Evolutionary conservation across 73 alveolate genomes (phyloP).

Genomic region (Paramecium sexaurelia): DNA sequence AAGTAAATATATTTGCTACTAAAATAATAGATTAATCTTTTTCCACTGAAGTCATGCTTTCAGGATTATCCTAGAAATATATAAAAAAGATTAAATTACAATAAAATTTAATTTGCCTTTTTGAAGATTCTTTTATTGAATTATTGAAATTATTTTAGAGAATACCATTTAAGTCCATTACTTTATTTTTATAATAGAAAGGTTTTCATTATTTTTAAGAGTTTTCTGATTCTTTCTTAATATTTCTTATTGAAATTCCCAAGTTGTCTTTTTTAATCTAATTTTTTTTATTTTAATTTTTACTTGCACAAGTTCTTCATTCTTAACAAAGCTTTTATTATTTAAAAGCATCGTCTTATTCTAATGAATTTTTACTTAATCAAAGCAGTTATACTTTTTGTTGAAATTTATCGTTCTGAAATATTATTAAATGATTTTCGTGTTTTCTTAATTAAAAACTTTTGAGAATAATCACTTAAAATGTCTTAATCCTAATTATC

Average conservation of each 20-base stretch:
- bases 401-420: not conserved
- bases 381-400: not conserved
- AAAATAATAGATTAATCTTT: not conserved
- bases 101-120: not conserved
- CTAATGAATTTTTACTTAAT: not conserved
- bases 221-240: not conserved
- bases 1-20: not conserved
- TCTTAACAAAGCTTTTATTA: not conserved
- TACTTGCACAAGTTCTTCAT: not conserved
- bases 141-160: not conserved
- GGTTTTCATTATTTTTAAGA: not conserved
- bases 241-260: not conserved
- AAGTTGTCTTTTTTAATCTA: not conserved
- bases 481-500: not conserved
- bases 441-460: not conserved
- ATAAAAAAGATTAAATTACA: not conserved
- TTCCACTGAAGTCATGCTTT: not conserved
- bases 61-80: not conserved
- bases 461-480: not conserved
- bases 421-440: not conserved
- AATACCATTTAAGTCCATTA: constrained; percentile 27
- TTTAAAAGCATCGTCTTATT: not conserved
- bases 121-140: not conserved
- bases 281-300: not conserved
- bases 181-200: not conserved